Conservation (phyloP, 352 stramenopile species). For the Globisporangium canariense region DNA sequence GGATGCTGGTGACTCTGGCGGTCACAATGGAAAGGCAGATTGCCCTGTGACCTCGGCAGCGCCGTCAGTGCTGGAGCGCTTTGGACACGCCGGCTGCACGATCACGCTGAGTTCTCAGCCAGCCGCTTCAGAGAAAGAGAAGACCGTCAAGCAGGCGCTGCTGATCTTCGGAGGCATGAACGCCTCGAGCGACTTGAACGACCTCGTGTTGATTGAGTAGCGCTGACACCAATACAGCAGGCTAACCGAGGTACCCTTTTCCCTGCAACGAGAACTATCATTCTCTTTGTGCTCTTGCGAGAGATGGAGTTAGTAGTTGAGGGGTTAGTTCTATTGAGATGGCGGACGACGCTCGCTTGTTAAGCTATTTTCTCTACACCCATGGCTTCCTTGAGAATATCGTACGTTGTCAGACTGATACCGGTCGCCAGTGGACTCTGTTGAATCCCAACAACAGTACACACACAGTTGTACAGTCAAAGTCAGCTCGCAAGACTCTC, state of each 20-base stretch:
- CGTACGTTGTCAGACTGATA: conserved; percentile 85
- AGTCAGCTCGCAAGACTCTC: neutral
- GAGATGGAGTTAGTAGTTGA: conserved; percentile 3
- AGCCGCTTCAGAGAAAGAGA: neutral
- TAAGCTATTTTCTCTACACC: conserved; percentile 61
- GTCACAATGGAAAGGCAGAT: conserved; percentile 2
- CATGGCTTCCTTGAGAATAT: conserved; percentile 85
- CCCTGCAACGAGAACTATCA: neutral
- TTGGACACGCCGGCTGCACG: conserved; percentile 33
- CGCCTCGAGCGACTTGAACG: conserved; percentile 41
- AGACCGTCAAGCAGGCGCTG: conserved; percentile 14
- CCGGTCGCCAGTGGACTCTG: conserved; percentile 82
- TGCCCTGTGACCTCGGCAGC: conserved; percentile 5
- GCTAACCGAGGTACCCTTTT: neutral
- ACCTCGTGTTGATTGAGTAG: conserved; percentile 26
- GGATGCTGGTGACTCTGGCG: neutral
- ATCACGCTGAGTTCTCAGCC: neutral
- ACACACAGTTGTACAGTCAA: neutral
- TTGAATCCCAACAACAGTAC: conserved; percentile 1
- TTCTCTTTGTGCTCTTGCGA: neutral
- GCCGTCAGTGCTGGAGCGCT: conserved; percentile 19
- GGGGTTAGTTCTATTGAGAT: conserved; percentile 38
- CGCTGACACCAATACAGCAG: neutral
- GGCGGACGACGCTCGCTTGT: conserved; percentile 2
- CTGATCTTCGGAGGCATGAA: conserved; percentile 64